These are phyloP conservation scores for Colletotrichum lentis DNA, from an alignment of 2,329 filamentous ascomycete genomes.

Conservation along the genomic window DNA sequence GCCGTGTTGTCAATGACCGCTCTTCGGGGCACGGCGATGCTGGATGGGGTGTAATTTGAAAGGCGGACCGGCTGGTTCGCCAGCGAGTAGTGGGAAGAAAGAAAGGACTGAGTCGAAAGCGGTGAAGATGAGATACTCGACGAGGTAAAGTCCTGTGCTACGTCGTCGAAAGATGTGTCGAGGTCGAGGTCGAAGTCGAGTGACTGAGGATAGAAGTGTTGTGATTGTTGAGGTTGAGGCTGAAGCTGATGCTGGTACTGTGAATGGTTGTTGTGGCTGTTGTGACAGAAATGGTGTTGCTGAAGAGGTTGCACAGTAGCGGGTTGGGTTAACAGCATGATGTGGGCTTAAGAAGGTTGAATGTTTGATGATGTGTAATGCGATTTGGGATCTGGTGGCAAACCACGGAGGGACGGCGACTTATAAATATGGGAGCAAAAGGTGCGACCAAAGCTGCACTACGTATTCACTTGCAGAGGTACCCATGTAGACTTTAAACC, in stretches of 20 bases:
- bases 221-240: background rate
- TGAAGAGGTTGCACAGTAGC: constrained; percentile 26
- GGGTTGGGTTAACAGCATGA: constrained; percentile 35
- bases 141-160: constrained; percentile 3
- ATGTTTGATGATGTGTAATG: constrained; percentile 15
- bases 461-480: constrained; percentile 28
- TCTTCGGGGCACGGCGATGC: constrained; percentile 17
- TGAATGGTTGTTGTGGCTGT: background rate
- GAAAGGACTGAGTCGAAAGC: constrained; percentile 28
- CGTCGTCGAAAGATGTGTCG: constrained; percentile 22
- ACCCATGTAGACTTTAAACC: background rate
- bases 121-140: constrained; percentile 33
- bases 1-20: constrained; percentile 15
- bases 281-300: constrained; percentile 21
- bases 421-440: constrained; percentile 32
- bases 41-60: constrained; percentile 4
- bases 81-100: constrained; percentile 43
- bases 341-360: constrained; percentile 19
- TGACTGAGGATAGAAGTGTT: constrained; percentile 16
- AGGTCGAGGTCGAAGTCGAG: constrained; percentile 29
- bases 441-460: constrained; percentile 6
- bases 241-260: constrained; percentile 13
- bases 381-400: constrained; percentile 17
- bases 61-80: constrained; percentile 37
- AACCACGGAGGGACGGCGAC: constrained; percentile 27